Evolutionary conservation across 441 rosid species (phyloP), one percentile per base, ranked within the genome.

Genomic region (Erodium trifolium): DNA sequence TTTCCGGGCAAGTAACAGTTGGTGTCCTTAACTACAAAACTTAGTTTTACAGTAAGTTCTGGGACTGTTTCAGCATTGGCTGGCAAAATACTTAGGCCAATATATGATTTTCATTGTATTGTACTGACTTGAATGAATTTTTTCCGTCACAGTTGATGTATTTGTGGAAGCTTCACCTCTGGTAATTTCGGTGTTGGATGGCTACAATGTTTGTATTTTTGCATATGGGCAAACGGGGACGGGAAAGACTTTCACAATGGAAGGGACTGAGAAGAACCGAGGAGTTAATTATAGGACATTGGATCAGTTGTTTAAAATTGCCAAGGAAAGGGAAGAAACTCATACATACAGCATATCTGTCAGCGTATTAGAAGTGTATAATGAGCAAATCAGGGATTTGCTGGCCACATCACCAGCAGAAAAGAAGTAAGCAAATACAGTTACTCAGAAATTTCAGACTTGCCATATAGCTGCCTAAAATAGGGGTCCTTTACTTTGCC

Each of bases 161-260:
- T 91, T 89, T 67, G 79, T 86, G 84, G 99, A 88, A 69, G 88
- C 96, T 55, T 91, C 90, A 67, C 85, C 97, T 68, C 85, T 93
- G 77, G 93, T 88, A 18, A 85, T 85, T 35, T 93, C 97, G 8
- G 93, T 93, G 64, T 80, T 93, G 75, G 99, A 93, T 85, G 99
- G 99, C 35, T 91, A 83, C 85, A 91, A 93, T 76, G 99, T 87
- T 7, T 93, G 97, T 76, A 86, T 93, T 67, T 93, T 89, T 62
- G 97, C 97, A 67, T 89, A 91, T 78, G 97, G 99, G 49, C 99
- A 93, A 78, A 93, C 99, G 39, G 99, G 99, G 65, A 88, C 92
- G 1, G 92, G 97, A 23, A 93, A 93, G 77, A 91, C 96, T 55
- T 93, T 86, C 73, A 91, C 96, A 47, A 93, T 91, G 99, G 96